phyloP scores from a whole-genome alignment of 495 filamentous ascomycete genomes.

The Aspergillus hancockii region DNA sequence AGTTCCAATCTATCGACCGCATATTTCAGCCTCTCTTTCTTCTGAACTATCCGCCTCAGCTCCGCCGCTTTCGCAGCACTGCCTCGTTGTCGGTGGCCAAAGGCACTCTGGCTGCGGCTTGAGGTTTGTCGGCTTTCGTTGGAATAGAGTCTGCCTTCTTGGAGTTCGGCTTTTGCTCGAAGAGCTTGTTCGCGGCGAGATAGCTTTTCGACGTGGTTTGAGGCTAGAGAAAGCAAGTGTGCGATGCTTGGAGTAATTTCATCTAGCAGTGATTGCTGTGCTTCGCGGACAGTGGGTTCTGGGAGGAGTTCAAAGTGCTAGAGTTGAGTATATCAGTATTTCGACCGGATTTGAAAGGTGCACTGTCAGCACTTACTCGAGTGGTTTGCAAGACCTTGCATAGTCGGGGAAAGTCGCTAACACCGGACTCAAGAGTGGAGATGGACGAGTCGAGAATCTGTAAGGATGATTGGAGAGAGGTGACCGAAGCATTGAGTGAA shows the following conservation, averaged over 20 bases:
- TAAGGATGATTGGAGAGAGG: slow-evolving; percentile 69
- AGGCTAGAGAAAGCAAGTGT: slow-evolving; percentile 62
- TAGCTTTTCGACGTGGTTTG: slow-evolving; percentile 69
- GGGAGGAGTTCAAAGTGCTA: slow-evolving; percentile 82
- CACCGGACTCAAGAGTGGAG: slow-evolving; percentile 67
- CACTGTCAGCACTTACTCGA: slow-evolving; percentile 45
- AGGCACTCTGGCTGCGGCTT: slow-evolving; percentile 21
- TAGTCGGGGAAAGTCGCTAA: slow-evolving; percentile 74
- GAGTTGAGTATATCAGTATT: slow-evolving; percentile 1
- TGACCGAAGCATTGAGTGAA: slow-evolving; percentile 64
- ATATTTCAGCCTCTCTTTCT: slow-evolving; percentile 78
- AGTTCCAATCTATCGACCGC: slow-evolving; percentile 71
- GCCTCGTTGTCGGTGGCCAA: slow-evolving; percentile 32
- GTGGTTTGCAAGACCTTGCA: slow-evolving; percentile 70
- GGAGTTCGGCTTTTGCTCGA: slow-evolving; percentile 69
- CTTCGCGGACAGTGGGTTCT: slow-evolving; percentile 63
- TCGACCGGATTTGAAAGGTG: background rate
- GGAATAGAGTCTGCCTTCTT: slow-evolving; percentile 64
- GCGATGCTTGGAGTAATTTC: slow-evolving; percentile 76
- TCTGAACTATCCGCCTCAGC: slow-evolving; percentile 64
- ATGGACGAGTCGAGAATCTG: slow-evolving; percentile 74
- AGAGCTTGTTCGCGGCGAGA: slow-evolving; percentile 68
- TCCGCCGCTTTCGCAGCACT: slow-evolving; percentile 56
- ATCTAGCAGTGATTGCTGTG: slow-evolving; percentile 67
- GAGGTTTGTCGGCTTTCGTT: slow-evolving; percentile 33